Base-by-base conservation (phyloP, 257 asterid species). In the Voacanga thouarsii region DNA sequence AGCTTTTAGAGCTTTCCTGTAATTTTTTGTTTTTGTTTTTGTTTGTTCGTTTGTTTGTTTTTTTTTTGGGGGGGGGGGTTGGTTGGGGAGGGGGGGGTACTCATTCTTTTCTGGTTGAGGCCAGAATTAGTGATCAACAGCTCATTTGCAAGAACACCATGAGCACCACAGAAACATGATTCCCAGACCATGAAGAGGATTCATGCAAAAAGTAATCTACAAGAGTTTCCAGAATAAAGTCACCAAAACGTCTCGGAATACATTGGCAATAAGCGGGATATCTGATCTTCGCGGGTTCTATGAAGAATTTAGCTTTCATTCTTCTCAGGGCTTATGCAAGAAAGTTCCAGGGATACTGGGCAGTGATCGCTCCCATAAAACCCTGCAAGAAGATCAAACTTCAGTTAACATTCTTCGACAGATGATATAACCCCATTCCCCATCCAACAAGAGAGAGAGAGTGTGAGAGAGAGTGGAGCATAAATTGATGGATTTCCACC, bases 351-450 rank as follows among this genome's bases (percentile, higher is more conserved):
- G 43, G 90, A 85, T 66, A 95, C 94, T 11, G 99, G 99, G 83
- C 98, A 89, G 82, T 95, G 99, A 84, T 95, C 97, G 81, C 99
- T 95, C 83, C 99, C 99, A 56, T 87, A 95, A 82, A 95, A 95
- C 80, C 98, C 99, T 92, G 90, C 78, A 83, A 81, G 71, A 44
- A 9, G 0, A 44, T 56, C 11, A 15, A 72, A 56, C 11, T 23
- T 57, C n/a, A 67, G 39, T 66, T 18, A 8, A 68, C 24, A 60
- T 50, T 24, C 71, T 60, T 24, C 23, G 30, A 63, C 28, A 5
- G 37, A 4, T 63, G 26, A 18, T 55, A 55, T 21, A 4, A 55
- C 61, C 18, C 60, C n/a, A n/a, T n/a, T n/a, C n/a, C n/a, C n/a
- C n/a, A 33, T 2, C 37, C 37, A 33, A 33, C 37, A 33, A 33